These are phyloP conservation scores for Aspergillus indologenus DNA, from an alignment of 495 filamentous ascomycete genomes.

Conservation along the genomic window DNA sequence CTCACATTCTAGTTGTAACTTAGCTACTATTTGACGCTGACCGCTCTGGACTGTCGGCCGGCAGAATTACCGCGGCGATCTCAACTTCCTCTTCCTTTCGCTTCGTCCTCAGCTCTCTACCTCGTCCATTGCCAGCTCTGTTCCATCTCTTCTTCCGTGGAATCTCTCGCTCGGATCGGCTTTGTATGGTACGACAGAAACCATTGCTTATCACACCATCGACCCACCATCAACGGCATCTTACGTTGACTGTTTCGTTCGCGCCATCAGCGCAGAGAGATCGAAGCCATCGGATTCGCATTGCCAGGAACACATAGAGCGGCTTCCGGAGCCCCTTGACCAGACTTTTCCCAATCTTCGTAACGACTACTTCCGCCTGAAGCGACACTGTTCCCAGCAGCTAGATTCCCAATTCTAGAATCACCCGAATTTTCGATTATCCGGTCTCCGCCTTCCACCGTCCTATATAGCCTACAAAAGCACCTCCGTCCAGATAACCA, in stretches of 20 bases:
- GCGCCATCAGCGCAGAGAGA: background rate
- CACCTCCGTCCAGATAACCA: background rate
- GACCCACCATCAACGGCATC: background rate
- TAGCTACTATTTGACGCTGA: too few relatives aligned
- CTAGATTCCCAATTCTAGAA: background rate
- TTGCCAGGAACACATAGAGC: background rate
- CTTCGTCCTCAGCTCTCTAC: slow-evolving; percentile 3
- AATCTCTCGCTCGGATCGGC: background rate
- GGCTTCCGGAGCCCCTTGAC: background rate
- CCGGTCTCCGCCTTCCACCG: slow-evolving; percentile 1
- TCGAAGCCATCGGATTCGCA: background rate
- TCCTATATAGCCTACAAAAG: background rate
- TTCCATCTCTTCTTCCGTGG: background rate
- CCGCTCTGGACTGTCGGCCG: slow-evolving; percentile 18
- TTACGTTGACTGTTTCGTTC: background rate
- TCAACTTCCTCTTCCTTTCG: background rate
- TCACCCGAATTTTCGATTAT: background rate
- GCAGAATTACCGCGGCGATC: slow-evolving; percentile 27
- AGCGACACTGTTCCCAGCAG: background rate
- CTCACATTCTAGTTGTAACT: too few relatives aligned
- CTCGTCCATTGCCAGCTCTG: background rate
- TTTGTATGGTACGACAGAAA: background rate
- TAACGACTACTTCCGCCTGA: background rate
- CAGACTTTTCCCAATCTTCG: background rate
- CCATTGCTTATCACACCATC: background rate